Base-by-base conservation (phyloP, 2,329 filamentous ascomycete genomes). In the Hypoxylon sp. region DNA sequence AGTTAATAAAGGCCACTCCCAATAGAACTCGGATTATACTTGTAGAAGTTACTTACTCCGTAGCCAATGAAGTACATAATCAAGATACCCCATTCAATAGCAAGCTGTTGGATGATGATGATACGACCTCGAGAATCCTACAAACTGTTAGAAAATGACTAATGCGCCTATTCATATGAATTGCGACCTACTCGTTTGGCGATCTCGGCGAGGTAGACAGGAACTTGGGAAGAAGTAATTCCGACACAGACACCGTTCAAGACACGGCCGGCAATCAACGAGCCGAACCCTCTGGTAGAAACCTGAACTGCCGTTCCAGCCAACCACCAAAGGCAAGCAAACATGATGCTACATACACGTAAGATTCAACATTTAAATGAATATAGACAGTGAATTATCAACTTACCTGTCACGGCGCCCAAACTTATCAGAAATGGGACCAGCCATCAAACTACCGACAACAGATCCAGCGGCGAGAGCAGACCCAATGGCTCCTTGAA, bases 101-200 rank as follows among this genome's bases (percentile, higher is more conserved):
- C 89, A 83, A 90, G 91, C 77, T 93, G 91, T 77, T 93, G 91
- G 46, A 88, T 86, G 57, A 90, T 89, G 14, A 94, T 90, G 34
- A 94, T 83, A 46, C 89, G 85, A 14, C 90, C 90, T 68, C 90
- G 85, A 46, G 65, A 60, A 56, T 75, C 73, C 74, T 76, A 73
- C 82, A 83, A 34, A 78, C 78, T 19, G 21, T 70, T 63, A 68
- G 55, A 10, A 10, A 45, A 2, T 28, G 23, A 6, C 32, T 11
- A 48, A 11, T 1, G 25, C 38, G 2, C 25, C 1, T 3, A 34
- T 5, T 10, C 13, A 11, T 14, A 21, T 23, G 13, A 4, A 32
- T 13, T 55, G 17, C n/a, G 21, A 73, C 74, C 63, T 72, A 76
- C 74, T 45, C 72, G 68, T 50, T 86, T 86, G 17, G 90, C 87